Evolutionary conservation across 305 asterid species (phyloP).

Genomic region (Plantago coronopus): DNA sequence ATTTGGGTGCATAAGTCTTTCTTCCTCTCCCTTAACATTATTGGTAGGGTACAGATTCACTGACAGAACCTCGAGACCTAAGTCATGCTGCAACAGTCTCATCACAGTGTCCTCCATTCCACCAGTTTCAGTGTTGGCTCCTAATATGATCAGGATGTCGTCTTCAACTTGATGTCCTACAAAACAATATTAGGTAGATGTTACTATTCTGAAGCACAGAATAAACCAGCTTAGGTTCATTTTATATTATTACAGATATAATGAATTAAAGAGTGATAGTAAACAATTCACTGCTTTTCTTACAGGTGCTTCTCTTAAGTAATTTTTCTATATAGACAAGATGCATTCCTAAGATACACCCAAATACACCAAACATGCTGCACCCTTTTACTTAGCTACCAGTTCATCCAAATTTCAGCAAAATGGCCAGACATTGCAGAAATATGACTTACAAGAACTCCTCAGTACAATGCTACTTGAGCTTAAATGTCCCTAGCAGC

Average conservation of each 20-base stretch:
- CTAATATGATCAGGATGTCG: slow-evolving; percentile 60
- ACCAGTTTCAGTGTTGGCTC: slow-evolving; percentile 38
- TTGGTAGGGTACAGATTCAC: slow-evolving; percentile 30
- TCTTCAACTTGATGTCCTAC: slow-evolving; percentile 68
- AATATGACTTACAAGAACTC: no score
- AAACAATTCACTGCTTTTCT: not conserved
- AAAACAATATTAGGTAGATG: slow-evolving; percentile 22
- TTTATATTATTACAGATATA: not conserved
- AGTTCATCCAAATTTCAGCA: no score
- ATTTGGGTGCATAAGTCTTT: slow-evolving; percentile 19
- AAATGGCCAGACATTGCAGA: no score
- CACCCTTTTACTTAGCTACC: no score
- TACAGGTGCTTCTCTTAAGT: no score
- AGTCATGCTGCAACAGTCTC: slow-evolving; percentile 54
- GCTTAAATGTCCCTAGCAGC: no score
- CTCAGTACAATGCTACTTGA: no score
- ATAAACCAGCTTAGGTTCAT: not conserved
- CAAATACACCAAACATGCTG: no score
- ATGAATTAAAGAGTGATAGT: not conserved
- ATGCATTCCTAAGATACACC: no score
- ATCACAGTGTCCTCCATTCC: slow-evolving; percentile 54
- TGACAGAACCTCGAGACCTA: slow-evolving; percentile 66
- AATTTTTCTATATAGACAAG: not conserved
- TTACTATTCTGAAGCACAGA: not conserved
- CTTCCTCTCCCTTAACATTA: slow-evolving; percentile 20